phyloP scores from a whole-genome alignment of 495 filamentous ascomycete species.

The Bathelium albidoporum region DNA sequence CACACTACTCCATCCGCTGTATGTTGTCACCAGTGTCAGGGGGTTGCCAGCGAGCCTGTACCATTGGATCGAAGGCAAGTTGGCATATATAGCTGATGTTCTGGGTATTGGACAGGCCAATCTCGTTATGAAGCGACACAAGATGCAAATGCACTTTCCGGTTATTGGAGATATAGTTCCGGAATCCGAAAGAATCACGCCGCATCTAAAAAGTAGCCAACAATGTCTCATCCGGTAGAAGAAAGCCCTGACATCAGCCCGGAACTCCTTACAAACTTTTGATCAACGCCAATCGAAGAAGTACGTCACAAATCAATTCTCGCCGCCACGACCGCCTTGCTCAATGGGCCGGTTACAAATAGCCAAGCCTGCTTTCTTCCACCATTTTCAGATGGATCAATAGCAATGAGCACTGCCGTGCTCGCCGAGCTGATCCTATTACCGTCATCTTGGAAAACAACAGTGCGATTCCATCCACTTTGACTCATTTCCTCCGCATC shows the following conservation, averaged over 20 bases:
- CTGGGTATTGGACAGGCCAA: not conserved
- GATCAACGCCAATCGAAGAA: not conserved
- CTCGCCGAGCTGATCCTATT: conserved; percentile 40
- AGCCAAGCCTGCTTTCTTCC: conserved; percentile 43
- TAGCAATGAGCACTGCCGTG: conserved; percentile 43
- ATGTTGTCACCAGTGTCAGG: not conserved
- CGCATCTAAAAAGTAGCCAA: not conserved
- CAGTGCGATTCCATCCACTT: conserved; percentile 31
- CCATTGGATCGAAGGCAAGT: not conserved
- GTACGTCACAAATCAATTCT: conserved; percentile 40
- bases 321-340: conserved; percentile 42
- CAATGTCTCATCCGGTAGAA: not conserved
- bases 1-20: not conserved
- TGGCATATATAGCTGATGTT: not conserved
- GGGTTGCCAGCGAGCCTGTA: not conserved
- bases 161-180: not conserved
- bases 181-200: not conserved
- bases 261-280: not conserved
- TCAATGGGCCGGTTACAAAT: conserved; percentile 48
- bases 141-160: not conserved
- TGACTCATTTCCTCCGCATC: conserved; percentile 10
- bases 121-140: not conserved
- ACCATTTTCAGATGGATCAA: conserved; percentile 33
- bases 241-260: not conserved
- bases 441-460: conserved; percentile 53